These are phyloP conservation scores for Amaranthus tricolor DNA, from an alignment of 179 eudicot species.

Conservation along the genomic window DNA sequence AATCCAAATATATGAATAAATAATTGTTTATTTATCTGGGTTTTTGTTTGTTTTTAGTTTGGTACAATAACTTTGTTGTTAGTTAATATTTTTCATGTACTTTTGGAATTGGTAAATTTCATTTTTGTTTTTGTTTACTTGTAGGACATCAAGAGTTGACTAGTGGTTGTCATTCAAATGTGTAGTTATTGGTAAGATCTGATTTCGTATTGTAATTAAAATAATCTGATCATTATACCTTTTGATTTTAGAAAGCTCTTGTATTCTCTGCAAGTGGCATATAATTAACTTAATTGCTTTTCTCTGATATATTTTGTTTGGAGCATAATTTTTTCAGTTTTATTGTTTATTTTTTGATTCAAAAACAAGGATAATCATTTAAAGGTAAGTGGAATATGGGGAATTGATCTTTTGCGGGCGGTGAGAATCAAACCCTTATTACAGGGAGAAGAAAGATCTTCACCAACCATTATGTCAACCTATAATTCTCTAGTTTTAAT, in stretches of 20 bases:
- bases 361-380: too few species aligned
- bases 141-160: conserved; percentile 11
- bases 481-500: background rate
- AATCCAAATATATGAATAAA: background rate
- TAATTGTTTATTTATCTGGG: background rate
- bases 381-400: too few species aligned
- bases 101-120: background rate
- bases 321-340: background rate
- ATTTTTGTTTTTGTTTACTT: background rate
- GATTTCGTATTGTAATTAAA: conserved; percentile 11
- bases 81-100: background rate
- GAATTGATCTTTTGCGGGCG: too few species aligned
- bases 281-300: conserved; percentile 14
- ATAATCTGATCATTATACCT: conserved; percentile 1
- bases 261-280: conserved; percentile 17
- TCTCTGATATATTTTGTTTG: conserved; percentile 21
- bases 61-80: background rate
- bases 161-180: conserved; percentile 10
- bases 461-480: too few species aligned
- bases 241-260: conserved; percentile 14
- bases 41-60: background rate
- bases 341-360: background rate
- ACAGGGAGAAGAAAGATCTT: too few species aligned
- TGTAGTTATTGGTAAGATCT: conserved; percentile 7
- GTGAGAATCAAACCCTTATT: too few species aligned